Base-by-base conservation (phyloP, 2,329 filamentous ascomycete species). In the Hypocrella siamensis region DNA sequence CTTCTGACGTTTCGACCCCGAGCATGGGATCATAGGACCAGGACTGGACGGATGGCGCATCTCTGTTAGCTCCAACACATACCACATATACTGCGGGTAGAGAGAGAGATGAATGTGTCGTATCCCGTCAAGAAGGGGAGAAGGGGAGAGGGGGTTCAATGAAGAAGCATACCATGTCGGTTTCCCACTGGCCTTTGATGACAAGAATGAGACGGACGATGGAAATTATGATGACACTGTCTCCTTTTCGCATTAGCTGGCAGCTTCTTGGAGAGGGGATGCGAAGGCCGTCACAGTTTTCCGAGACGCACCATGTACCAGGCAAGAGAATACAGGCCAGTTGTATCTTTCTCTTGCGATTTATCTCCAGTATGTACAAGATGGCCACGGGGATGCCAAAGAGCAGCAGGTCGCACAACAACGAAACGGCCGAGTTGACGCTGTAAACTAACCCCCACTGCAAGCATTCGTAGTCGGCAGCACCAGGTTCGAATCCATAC, bases 21-120 rank as follows among this genome's bases (percentile, higher is more conserved):
- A 68, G 46, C 49, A 67, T 57, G 1, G 63, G 58, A 32, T 64
- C 58, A 41, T 68, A 68, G 17, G 52, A 50, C 64, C 65, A 68
- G 12, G 61, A 65, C 46, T 35, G 26, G 4, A 22, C 8, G 17
- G 16, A 15, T 10, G n/a, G n/a, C n/a, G n/a, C n/a, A n/a, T n/a
- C n/a, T n/a, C n/a, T n/a, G n/a, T n/a, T n/a, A n/a, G n/a, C n/a
- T n/a, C n/a, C n/a, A n/a, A n/a, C n/a, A n/a, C n/a, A n/a, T n/a
- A n/a, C n/a, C n/a, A n/a, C n/a, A n/a, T n/a, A n/a, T n/a, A n/a
- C n/a, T n/a, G n/a, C n/a, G n/a, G n/a, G n/a, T n/a, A n/a, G n/a
- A n/a, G n/a, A n/a, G n/a, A n/a, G n/a, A n/a, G n/a, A n/a, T n/a
- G n/a, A n/a, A n/a, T n/a, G n/a, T n/a, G n/a, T n/a, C n/a, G n/a